Conservation (phyloP, 805 yeast genomes). For the Saturnispora hagleri region DNA sequence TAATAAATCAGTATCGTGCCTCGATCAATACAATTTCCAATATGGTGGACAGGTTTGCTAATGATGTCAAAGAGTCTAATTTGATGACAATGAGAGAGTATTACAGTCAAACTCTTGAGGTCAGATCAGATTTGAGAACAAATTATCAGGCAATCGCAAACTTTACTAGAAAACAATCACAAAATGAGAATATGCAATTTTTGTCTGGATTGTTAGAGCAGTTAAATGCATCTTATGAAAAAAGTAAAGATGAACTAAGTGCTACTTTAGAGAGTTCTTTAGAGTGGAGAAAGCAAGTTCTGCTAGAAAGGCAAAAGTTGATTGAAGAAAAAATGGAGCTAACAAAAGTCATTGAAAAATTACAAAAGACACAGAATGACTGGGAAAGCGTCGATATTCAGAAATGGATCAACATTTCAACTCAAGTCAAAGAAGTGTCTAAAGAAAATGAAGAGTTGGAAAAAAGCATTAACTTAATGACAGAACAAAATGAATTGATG, state of each 20-base stretch:
- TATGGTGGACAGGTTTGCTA: slow-evolving; percentile 22
- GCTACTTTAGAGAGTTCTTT: slow-evolving; percentile 17
- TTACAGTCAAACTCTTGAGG: slow-evolving; percentile 20
- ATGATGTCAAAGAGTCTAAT: slow-evolving; percentile 24
- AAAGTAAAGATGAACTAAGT: slow-evolving; percentile 16
- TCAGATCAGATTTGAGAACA: slow-evolving; percentile 20
- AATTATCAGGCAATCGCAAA: slow-evolving; percentile 27
- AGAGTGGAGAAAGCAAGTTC: slow-evolving; percentile 19
- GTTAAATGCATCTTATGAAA: slow-evolving; percentile 21
- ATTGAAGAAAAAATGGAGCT: slow-evolving; percentile 17
- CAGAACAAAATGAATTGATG: neutral
- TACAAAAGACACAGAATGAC: slow-evolving; percentile 8
- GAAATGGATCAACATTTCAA: slow-evolving; percentile 2
- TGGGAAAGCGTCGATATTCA: slow-evolving; percentile 10
- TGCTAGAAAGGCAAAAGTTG: slow-evolving; percentile 19
- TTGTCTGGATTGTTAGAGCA: slow-evolving; percentile 22
- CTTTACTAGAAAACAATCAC: slow-evolving; percentile 24
- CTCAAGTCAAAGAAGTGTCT: neutral
- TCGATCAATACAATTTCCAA: slow-evolving; percentile 21
- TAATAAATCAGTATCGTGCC: slow-evolving; percentile 22
- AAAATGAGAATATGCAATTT: slow-evolving; percentile 23
- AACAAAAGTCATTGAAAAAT: slow-evolving; percentile 11
- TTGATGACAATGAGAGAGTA: slow-evolving; percentile 26
- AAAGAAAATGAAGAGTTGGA: neutral
- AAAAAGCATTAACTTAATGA: neutral